Conservation (phyloP, 176 grass and related monocot genomes). For the Olyra latifolia region DNA sequence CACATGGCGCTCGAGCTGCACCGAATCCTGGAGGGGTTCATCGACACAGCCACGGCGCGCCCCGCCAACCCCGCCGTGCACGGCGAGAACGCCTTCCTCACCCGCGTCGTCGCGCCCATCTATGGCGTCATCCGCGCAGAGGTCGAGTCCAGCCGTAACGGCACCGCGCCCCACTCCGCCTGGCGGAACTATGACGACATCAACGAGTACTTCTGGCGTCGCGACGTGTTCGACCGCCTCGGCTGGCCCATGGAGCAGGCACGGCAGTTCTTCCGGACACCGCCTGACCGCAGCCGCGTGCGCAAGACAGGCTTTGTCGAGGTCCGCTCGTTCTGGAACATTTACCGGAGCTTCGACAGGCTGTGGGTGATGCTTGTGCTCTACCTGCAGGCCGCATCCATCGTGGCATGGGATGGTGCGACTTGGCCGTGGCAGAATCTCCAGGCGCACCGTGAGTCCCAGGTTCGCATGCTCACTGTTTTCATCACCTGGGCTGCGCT, state of each 20-base stretch:
- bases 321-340: constrained; percentile 85
- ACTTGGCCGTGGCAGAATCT: constrained; percentile 67
- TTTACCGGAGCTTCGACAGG: constrained; percentile 90
- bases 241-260: constrained; percentile 79
- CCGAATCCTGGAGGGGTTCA: constrained; percentile 66
- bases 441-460: constrained; percentile 2
- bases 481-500: constrained; percentile 93
- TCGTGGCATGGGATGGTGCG: constrained; percentile 62
- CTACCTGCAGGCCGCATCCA: constrained; percentile 70
- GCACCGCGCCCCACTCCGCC: constrained; percentile 68
- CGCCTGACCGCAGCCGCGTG: constrained; percentile 56
- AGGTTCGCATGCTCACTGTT: constrained; percentile 56
- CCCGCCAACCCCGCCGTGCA: constrained; percentile 62
- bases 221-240: constrained; percentile 68
- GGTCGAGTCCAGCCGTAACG: constrained; percentile 58
- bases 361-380: constrained; percentile 90
- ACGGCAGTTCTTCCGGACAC: constrained; percentile 63
- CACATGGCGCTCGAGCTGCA: constrained; percentile 85
- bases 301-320: constrained; percentile 94
- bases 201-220: constrained; percentile 95
- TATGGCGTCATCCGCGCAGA: constrained; percentile 59
- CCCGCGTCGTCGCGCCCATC: constrained; percentile 61
- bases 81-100: constrained; percentile 77
- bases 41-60: constrained; percentile 54
- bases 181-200: constrained; percentile 97